Evolutionary conservation across 2,329 filamentous ascomycete species (phyloP).

Genomic region (Thielaviopsis ethacetica): DNA sequence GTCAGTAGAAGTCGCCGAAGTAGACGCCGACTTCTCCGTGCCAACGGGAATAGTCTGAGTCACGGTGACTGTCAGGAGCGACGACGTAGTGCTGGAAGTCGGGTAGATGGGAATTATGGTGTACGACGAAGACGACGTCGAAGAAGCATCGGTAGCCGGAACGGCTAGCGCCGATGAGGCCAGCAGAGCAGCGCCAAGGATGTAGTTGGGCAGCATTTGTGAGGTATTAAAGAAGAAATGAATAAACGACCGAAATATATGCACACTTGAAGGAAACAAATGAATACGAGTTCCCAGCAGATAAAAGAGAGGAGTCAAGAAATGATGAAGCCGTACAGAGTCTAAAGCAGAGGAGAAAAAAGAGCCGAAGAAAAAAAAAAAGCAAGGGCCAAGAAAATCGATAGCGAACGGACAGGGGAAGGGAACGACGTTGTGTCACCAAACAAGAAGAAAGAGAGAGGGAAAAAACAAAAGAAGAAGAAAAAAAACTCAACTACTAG

Average conservation of each 20-base stretch:
- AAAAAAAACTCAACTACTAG: neutral
- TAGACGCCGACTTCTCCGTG: neutral
- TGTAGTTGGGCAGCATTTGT: constrained; percentile 3
- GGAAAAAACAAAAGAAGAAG: neutral
- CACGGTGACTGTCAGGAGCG: constrained; percentile 8
- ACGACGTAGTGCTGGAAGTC: neutral
- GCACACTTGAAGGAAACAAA: too few relatives aligned
- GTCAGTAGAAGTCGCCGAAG: neutral
- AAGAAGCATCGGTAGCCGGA: neutral
- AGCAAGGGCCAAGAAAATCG: neutral
- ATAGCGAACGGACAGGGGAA: neutral
- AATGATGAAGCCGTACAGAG: neutral
- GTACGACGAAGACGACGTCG: constrained; percentile 2
- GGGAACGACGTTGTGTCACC: neutral
- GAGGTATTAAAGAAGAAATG: neutral
- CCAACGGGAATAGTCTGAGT: constrained; percentile 5
- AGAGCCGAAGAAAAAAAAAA: neutral
- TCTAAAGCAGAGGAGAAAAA: neutral
- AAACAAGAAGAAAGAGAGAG: neutral
- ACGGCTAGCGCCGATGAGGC: constrained; percentile 2
- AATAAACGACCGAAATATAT: too few relatives aligned
- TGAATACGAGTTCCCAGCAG: too few relatives aligned
- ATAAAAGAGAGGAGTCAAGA: too few relatives aligned
- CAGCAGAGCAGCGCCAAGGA: constrained; percentile 5
- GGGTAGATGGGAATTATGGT: constrained; percentile 8